Evolutionary conservation across 2,329 filamentous ascomycete species (phyloP), one percentile per base, ranked within the genome.

Genomic region (Alternaria brassicae): DNA sequence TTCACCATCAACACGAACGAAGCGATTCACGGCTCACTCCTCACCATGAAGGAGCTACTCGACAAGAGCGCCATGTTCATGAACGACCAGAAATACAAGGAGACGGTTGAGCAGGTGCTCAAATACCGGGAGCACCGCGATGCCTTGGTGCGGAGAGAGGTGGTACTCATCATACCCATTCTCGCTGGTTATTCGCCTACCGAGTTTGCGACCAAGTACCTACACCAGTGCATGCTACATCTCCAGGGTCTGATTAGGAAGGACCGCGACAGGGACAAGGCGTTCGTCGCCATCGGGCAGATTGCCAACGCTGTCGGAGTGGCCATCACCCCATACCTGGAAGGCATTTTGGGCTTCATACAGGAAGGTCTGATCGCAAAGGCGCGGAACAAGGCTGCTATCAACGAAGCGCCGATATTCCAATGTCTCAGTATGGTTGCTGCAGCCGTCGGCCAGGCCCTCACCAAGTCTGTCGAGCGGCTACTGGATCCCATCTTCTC

Each of bases 21-120:
- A 77, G 90, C 89, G 60, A 90, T 96, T 40, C 96, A 99, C 75
- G 95, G 92, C n/a, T 97, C 94, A 2, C 84, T 99, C 39, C 84
- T 99, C 19, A 93, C 96, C 1, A 85, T 98, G 71, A 96, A 94
- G 77, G 94, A 98, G 79, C 85, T 99, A 47, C 87, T 99, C 17
- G 88, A 95, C 63, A 94, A 97, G 76, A 95, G 95, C 53, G 93
- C 93, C 69, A 99, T 99, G 94, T 99, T 96, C 78, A 98, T 99
- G 95, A 93, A 97, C 72, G 91, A 93, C 37, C 88, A 93, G 39
- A 79, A 80, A 74, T 99, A 98, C 78, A 88, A 90, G 58, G 92
- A 96, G 69, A 90, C 92, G 10, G 98, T 94, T 76, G 95, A 99
- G 63, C 93, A 95, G 63, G 91, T 97, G 34, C 89, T 94, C 66